Evolutionary conservation across 805 yeast species (phyloP).

Genomic region (Saturnispora silvae): DNA sequence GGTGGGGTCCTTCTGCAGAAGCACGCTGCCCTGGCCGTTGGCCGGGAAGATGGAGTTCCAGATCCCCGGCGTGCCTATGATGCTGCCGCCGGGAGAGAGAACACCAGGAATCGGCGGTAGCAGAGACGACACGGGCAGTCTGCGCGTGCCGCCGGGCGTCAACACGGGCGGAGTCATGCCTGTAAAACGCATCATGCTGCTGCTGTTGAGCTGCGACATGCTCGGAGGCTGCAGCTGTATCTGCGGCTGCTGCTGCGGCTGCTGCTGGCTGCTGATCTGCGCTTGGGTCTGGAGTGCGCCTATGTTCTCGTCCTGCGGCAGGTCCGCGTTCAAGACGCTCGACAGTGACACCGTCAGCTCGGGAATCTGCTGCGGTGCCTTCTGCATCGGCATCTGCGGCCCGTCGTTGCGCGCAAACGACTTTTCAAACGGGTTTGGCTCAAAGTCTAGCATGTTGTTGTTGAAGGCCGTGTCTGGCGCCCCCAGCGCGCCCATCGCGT

Average conservation of each 20-base stretch:
- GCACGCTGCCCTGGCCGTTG: constrained; percentile 9
- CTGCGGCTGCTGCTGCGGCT: background rate
- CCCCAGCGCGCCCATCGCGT: background rate
- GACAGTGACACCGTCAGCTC: constrained; percentile 2
- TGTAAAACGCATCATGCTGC: too few species aligned
- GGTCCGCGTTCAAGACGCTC: background rate
- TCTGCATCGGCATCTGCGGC: background rate
- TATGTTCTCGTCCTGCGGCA: background rate
- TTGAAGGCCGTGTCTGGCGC: background rate
- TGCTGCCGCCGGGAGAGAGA: constrained; percentile 34
- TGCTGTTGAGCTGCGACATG: background rate
- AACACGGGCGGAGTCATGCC: constrained; percentile 31
- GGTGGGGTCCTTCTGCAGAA: background rate
- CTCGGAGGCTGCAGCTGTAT: constrained; percentile 21
- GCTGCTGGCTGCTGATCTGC: constrained; percentile 13
- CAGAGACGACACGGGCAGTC: constrained; percentile 21
- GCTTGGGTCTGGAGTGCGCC: background rate
- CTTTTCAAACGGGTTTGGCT: constrained; percentile 92
- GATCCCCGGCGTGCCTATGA: constrained; percentile 44
- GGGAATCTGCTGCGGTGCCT: background rate
- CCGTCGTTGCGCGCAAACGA: constrained; percentile 47
- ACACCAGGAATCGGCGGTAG: constrained; percentile 39
- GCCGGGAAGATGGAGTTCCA: constrained; percentile 39
- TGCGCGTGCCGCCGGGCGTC: constrained; percentile 44
- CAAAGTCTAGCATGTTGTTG: constrained; percentile 34